Conservation (phyloP, 352 stramenopile genomes). For the Globisporangium mamillatum region DNA sequence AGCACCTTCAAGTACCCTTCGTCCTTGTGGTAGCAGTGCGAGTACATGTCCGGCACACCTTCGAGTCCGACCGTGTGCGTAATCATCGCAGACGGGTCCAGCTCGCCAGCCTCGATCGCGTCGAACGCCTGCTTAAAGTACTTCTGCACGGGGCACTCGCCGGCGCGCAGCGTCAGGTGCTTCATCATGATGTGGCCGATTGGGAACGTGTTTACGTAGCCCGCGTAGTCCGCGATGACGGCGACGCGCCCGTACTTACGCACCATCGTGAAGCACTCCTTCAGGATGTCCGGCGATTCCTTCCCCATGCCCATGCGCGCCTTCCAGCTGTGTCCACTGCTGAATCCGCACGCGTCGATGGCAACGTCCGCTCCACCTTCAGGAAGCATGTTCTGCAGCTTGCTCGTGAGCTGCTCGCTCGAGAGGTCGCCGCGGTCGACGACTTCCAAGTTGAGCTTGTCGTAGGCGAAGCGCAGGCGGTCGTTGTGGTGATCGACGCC, state of each 20-base stretch:
- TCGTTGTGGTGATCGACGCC: conserved; percentile 49
- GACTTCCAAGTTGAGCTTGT: conserved; percentile 63
- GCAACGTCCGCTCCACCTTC: conserved; percentile 47
- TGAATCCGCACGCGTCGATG: conserved; percentile 52
- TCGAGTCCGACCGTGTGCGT: conserved; percentile 55
- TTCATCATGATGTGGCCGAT: conserved; percentile 49
- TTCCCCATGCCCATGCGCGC: conserved; percentile 47
- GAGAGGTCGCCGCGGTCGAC: conserved; percentile 50
- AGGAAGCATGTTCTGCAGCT: conserved; percentile 49
- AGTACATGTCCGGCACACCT: conserved; percentile 51
- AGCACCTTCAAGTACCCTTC: conserved; percentile 62
- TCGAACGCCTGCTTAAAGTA: conserved; percentile 34
- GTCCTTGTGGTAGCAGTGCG: conserved; percentile 53
- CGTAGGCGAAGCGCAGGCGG: conserved; percentile 51
- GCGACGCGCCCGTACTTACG: conserved; percentile 35
- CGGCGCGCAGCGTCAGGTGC: conserved; percentile 34
- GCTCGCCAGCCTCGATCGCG: conserved; percentile 21
- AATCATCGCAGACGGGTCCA: conserved; percentile 55
- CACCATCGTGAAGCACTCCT: conserved; percentile 45
- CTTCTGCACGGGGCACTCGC: conserved; percentile 35
- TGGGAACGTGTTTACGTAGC: conserved; percentile 31
- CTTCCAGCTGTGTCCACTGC: conserved; percentile 36
- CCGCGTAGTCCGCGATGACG: conserved; percentile 36
- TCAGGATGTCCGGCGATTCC: conserved; percentile 51
- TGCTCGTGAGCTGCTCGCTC: conserved; percentile 41